Percentiles rank a stretch among this genome's conserved stretches.
Evolutionary conservation across 2,329 filamentous ascomycete genomes (phyloP).

Genomic region (Neofusicoccum kwambonambiense): DNA sequence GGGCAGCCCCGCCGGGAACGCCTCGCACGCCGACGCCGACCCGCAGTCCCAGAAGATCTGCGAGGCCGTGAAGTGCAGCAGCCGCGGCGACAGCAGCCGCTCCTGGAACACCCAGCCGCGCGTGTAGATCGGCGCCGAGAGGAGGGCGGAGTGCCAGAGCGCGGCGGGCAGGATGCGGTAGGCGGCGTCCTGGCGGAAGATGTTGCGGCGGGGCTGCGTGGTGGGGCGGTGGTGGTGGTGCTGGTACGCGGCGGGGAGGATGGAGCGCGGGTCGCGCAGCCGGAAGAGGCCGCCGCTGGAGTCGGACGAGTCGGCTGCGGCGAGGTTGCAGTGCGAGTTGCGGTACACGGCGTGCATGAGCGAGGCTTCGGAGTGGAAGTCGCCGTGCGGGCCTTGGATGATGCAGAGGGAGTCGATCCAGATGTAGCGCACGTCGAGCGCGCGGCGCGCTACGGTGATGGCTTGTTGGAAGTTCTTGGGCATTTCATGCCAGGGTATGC

Average conservation of each 20-base stretch:
- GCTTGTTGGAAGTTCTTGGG: conserved; percentile 29
- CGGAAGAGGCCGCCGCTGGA: conserved; percentile 27
- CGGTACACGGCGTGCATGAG: conserved; percentile 32
- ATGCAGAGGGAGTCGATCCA: no score
- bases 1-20: conserved; percentile 19
- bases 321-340: conserved; percentile 31
- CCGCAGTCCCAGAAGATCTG: conserved; percentile 33
- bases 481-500: conserved; percentile 22
- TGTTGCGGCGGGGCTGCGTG: conserved; percentile 22
- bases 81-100: conserved; percentile 29
- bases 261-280: conserved; percentile 19
- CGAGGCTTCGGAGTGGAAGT: conserved; percentile 24
- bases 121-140: conserved; percentile 23
- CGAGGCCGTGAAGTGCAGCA: conserved; percentile 26
- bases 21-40: conserved; percentile 26
- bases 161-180: conserved; percentile 25
- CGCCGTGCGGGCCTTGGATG: conserved; percentile 18
- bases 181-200: conserved; percentile 19
- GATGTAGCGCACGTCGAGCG: conserved; percentile 21
- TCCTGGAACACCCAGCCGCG: conserved; percentile 33
- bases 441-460: conserved; percentile 22
- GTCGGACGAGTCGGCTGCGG: conserved; percentile 25
- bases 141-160: conserved; percentile 26
- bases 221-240: neutral
- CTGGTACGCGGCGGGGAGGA: conserved; percentile 22